Conservation (phyloP, 164 flowering plant species). For the Macadamia integrifolia region DNA sequence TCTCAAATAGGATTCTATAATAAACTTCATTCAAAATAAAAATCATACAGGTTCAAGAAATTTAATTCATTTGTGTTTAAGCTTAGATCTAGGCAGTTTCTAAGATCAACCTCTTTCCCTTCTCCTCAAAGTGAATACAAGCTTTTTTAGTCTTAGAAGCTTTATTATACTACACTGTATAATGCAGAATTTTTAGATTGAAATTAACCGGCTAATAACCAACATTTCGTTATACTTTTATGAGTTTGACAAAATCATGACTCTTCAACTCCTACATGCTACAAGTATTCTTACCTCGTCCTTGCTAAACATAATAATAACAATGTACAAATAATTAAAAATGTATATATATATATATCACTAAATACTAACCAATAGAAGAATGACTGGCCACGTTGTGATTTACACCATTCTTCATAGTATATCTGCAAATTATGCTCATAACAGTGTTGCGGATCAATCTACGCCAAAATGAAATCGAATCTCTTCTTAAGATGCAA, state of each 20-base stretch:
- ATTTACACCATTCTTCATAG: conserved; percentile 73
- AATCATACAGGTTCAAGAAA: conserved; percentile 89
- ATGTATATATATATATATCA: too few relatives aligned
- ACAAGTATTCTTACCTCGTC: too few relatives aligned
- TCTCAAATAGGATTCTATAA: too few relatives aligned
- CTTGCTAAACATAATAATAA: too few relatives aligned
- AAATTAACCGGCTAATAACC: too few relatives aligned
- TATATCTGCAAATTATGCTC: conserved; percentile 78
- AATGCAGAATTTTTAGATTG: too few relatives aligned
- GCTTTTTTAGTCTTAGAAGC: conserved; percentile 5
- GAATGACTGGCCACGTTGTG: conserved; percentile 79
- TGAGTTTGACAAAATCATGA: too few relatives aligned
- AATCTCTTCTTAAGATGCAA: too few relatives aligned
- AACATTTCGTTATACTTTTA: too few relatives aligned
- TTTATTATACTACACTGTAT: conserved; percentile 22
- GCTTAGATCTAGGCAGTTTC: conserved; percentile 72
- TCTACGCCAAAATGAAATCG: conserved; percentile 24
- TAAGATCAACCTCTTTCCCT: conserved; percentile 31
- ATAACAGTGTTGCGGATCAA: conserved; percentile 90
- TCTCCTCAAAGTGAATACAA: too few relatives aligned
- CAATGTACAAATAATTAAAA: too few relatives aligned
- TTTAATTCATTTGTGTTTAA: conserved; percentile 73
- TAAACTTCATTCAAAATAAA: not conserved
- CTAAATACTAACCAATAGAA: conserved; percentile 68
- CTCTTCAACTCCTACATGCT: too few relatives aligned